Evolutionary conservation across 306 rosid genomes (phyloP), one percentile per base, ranked within the genome.

Genomic region (Arachis stenosperma): DNA sequence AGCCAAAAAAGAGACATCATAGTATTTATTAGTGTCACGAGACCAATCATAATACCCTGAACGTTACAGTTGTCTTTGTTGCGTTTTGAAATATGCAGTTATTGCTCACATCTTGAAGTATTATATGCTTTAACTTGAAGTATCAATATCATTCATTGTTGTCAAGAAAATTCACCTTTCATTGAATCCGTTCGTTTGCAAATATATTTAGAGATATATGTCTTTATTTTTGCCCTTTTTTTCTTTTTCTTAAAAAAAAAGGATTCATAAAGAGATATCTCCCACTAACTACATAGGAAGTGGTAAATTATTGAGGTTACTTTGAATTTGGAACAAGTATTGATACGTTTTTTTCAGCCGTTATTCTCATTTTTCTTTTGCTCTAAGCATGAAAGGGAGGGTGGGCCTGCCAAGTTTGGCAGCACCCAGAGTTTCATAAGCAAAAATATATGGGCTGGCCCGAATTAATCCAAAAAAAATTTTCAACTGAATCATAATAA

Each of bases 91-190:
- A 56, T 56, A 14, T 70, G 65, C 55, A 42, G 5, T 27, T 44
- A 42, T 43, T 30, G 13, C 57, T n/a, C 5, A 30, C 9, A 22
- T 44, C 52, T 46, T 65, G 59, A 46, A 33, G 67, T 59, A 57
- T 57, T 10, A 4, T 47, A 36, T 61, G 61, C 62, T 51, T 51
- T 73, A 65, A 39, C 62, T 61, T 73, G 5, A 73, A 36, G 46
- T 69, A 33, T 33, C 37, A 33, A 33, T 22, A 8, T 29, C 67
- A 41, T 41, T 5, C 42, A 50, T 39, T 15, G n/a, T 42, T 39
- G 37, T 61, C 61, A 48, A 48, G 61, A 61, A 47, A 72, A 37
- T 14, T 60, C 61, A 9, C 61, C 47, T 5, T 71, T 48, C 6
- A 57, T 59, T 10, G 46, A 58, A 59, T 59, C 76, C 10, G 40